Base-by-base conservation (phyloP, 2,329 filamentous ascomycete species). In the Cordyceps militaris region DNA sequence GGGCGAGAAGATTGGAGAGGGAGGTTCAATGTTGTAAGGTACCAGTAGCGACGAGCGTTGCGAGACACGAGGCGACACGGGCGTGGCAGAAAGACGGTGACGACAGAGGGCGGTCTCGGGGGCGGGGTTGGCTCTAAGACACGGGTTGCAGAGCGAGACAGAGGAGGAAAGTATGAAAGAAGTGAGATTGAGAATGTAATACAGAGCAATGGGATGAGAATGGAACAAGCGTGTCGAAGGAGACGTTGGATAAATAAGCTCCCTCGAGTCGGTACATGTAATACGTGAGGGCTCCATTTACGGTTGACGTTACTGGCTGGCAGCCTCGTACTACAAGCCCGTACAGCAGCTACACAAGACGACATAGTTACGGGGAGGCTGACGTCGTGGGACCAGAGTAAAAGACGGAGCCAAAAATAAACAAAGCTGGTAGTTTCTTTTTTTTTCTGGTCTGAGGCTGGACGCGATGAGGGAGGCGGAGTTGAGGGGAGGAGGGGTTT, bases 21-120 rank as follows among this genome's bases (percentile, higher is more conserved):
- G n/a, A 26, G 38, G 19, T 11, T 30, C 21, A 34, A 34, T 34
- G n/a, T n/a, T n/a, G n/a, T n/a, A n/a, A n/a, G n/a, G n/a, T n/a
- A n/a, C n/a, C 10, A 10, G 53, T 5, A 8, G 30, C 14, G 46
- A 42, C 21, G 28, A 9, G 14, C 5, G 32, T 3, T 34, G 32
- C 10, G 32, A 44, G 30, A 32, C 13, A 38, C 30, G 36, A 51
- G 48, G 34, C 21, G 49, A 32, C 23, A 11, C 40, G 9, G 40
- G 34, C 21, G 34, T 32, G 51, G 51, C 51, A 44, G 51, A 54
- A 54, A 46, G 51, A 54, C 51, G 51, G 51, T 54, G 51, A 54
- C 40, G 51, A 54, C 51, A 54, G 51, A 54, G 51, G n/a, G n/a
- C n/a, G n/a, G 28, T 11, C 4, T 21, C 26, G 19, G 32, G 34